Evolutionary conservation across 257 asterid species (phyloP).

Genomic region (Verbena officinalis): DNA sequence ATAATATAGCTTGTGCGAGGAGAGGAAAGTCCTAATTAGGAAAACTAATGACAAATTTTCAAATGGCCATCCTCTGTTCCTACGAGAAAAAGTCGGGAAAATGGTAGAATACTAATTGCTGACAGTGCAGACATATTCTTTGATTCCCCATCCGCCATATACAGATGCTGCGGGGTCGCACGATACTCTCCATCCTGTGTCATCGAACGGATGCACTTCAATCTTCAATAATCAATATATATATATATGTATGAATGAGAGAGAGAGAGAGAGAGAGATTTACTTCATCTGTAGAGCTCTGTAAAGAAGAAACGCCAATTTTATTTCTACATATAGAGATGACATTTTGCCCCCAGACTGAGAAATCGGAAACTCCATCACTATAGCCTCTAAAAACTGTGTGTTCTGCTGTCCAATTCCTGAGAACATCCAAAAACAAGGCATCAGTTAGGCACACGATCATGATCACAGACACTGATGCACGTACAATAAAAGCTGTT

Average conservation of each 20-base stretch:
- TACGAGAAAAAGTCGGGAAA: constrained; percentile 84
- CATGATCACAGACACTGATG: not conserved
- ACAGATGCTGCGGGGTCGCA: constrained; percentile 74
- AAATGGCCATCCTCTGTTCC: constrained; percentile 93
- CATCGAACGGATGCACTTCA: constrained; percentile 12
- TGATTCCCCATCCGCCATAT: constrained; percentile 75
- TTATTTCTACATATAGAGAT: constrained; percentile 80
- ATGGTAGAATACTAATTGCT: constrained; percentile 74
- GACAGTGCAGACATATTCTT: constrained; percentile 75
- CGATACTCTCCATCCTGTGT: constrained; percentile 68
- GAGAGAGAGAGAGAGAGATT: constrained; percentile 31
- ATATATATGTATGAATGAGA: not conserved
- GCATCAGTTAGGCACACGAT: constrained; percentile 23
- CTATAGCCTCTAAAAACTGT: constrained; percentile 68
- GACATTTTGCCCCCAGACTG: constrained; percentile 90
- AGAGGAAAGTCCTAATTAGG: not conserved
- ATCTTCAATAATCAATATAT: not conserved
- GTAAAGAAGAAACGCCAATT: constrained; percentile 78
- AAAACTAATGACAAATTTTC: constrained; percentile 66
- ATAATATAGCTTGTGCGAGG: not conserved
- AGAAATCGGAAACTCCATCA: constrained; percentile 85
- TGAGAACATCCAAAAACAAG: constrained; percentile 32
- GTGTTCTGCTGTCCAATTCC: constrained; percentile 78
- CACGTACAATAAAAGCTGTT: not conserved
- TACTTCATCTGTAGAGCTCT: constrained; percentile 71